Conservation (phyloP, 768 basidiomycete genomes). For the Psilocybe cyanescens region DNA sequence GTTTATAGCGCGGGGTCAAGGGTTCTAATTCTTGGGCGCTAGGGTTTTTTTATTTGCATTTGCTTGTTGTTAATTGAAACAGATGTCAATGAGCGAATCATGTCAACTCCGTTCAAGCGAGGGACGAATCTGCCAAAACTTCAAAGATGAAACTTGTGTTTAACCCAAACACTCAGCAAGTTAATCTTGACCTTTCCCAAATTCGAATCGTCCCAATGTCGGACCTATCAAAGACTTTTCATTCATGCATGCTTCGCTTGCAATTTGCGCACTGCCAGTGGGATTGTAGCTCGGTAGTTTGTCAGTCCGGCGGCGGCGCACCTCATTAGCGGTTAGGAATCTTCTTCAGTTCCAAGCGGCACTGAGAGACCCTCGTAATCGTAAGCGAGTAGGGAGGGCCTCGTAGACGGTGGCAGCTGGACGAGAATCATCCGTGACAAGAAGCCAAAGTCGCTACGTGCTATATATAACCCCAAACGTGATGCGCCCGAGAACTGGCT, state of each 20-base stretch:
- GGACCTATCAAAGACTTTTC: too few species aligned
- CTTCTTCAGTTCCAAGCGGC: background rate
- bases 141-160: too few species aligned
- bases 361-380: background rate
- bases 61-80: constrained; percentile 14
- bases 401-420: too few species aligned
- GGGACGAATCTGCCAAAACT: too few species aligned
- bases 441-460: background rate
- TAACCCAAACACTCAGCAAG: too few species aligned
- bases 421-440: too few species aligned
- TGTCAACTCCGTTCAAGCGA: background rate
- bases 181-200: too few species aligned
- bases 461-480: background rate
- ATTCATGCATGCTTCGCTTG: too few species aligned
- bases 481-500: background rate
- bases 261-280: too few species aligned
- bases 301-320: background rate
- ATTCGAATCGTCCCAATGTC: too few species aligned
- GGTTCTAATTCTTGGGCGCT: constrained; percentile 16
- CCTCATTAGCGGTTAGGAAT: too few species aligned
- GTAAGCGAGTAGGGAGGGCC: too few species aligned
- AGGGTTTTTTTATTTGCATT: constrained; percentile 23
- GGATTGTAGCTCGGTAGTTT: background rate
- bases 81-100: background rate
- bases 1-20: constrained; percentile 11